Evolutionary conservation across 108 stramenopile species (phyloP), one percentile per base, ranked within the genome.

Genomic region (Skeletonema menzelii): DNA sequence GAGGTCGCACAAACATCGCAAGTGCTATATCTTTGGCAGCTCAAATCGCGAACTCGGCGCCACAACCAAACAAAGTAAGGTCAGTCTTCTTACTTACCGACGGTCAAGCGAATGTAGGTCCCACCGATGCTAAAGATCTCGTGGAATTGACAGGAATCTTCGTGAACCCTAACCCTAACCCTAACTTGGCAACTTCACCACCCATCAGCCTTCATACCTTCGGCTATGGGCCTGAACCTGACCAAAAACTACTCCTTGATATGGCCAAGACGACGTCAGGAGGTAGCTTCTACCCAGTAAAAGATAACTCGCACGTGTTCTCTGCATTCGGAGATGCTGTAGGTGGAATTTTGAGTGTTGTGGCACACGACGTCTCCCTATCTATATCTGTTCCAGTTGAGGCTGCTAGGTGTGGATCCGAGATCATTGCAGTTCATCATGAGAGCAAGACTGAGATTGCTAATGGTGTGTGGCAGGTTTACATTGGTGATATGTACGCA

Each of bases 321-420:
- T 76, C 76, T 20, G 86, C 87, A 49, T 88, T 91, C 75, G 87
- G 87, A 0, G 87, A 91, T 65, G 85, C 85, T 59, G 34, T 91
- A 15, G 90, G 90, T 38, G 90, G 90, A 27, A 69, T 88, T 35
- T 46, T 88, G 2, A 73, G 73, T 35, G 80, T 88, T 47, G 87
- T 87, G 19, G 90, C 87, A 10, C 87, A 91, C 60, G 77, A 77
- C 65, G 78, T 83, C 34, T 56, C 32, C 12, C 40, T 91, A 10
- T 65, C 70, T 13, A 75, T 91, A 63, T 46, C 53, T 15, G 72
- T 83, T 15, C 78, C 77, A 44, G 27, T 67, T 1, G 67, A 64
- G 2, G 61, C 82, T 47, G 24, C 56, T 13, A 68, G 56, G 22
- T 30, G 6, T 15, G 86, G 84, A n/a, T 73, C 56, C 24, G 31